These are phyloP conservation scores for Saccharomycopsis sp. DNA, from an alignment of 805 yeast species.

Conservation along the genomic window DNA sequence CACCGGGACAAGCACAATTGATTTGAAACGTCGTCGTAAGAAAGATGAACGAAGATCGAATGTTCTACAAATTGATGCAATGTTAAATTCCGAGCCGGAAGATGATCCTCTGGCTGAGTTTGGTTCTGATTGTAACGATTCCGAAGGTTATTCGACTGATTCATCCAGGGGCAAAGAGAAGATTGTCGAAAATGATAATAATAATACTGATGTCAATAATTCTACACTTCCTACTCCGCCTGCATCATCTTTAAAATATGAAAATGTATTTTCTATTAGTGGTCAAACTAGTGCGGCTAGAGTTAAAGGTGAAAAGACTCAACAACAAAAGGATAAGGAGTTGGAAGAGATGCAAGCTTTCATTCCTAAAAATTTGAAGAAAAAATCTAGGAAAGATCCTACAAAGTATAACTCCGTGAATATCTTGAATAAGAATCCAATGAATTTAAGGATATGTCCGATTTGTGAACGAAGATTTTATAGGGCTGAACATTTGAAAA, in stretches of 20 bases:
- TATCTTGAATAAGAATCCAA: slow-evolving; percentile 16
- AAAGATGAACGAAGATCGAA: not conserved
- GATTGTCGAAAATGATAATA: no score
- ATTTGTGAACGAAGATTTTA: slow-evolving; percentile 19
- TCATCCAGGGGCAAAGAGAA: not conserved
- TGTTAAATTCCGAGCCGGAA: slow-evolving; percentile 5
- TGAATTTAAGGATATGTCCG: slow-evolving; percentile 12
- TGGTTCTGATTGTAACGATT: slow-evolving; percentile 13
- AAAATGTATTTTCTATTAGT: not conserved
- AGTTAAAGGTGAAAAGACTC: not conserved
- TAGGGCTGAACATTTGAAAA: slow-evolving; percentile 17
- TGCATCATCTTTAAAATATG: slow-evolving; percentile 1
- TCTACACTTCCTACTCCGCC: not conserved
- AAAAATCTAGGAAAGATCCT: slow-evolving; percentile 16
- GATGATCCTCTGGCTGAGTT: no score
- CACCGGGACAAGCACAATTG: not conserved
- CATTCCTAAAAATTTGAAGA: slow-evolving; percentile 17
- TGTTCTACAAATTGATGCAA: not conserved
- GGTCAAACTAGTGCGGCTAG: not conserved
- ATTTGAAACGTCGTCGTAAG: not conserved
- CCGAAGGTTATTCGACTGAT: slow-evolving; percentile 20
- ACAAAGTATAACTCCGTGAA: slow-evolving; percentile 16
- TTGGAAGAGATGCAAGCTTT: slow-evolving; percentile 14
- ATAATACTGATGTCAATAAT: no score
- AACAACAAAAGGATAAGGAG: not conserved